phyloP scores from a whole-genome alignment of 202 grass and related monocot species.

The Zoysia matrella region DNA sequence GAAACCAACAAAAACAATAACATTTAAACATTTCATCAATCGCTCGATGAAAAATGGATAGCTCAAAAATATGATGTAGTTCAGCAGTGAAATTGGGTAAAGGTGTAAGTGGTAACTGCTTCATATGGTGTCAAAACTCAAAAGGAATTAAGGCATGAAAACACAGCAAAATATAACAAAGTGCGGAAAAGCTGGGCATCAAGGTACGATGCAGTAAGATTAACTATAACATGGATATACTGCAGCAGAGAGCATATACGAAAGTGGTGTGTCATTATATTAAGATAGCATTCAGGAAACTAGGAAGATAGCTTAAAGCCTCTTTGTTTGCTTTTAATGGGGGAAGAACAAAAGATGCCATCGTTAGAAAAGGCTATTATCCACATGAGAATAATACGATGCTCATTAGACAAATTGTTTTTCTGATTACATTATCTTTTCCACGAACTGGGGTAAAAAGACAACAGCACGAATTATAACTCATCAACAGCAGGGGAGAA shows the following conservation, averaged over 20 bases:
- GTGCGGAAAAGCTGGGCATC: neutral
- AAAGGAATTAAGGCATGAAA: conserved; percentile 28
- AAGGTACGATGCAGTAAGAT: neutral
- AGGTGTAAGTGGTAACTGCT: neutral
- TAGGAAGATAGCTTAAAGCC: neutral
- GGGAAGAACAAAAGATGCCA: conserved; percentile 18
- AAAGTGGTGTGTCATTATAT: conserved; percentile 17
- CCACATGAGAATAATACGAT: conserved; percentile 20
- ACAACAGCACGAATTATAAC: conserved; percentile 10
- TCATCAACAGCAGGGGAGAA: neutral
- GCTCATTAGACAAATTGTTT: neutral
- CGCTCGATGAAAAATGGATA: conserved; percentile 4
- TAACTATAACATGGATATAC: neutral
- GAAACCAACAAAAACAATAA: conserved; percentile 22
- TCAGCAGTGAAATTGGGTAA: neutral
- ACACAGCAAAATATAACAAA: neutral
- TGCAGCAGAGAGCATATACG: conserved; percentile 3
- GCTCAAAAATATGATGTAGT: conserved; percentile 16
- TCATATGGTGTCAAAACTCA: conserved; percentile 17
- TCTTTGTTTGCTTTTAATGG: conserved; percentile 10
- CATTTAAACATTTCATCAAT: conserved; percentile 30
- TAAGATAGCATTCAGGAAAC: conserved; percentile 8
- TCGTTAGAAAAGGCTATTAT: conserved; percentile 17
- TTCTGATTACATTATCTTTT: conserved; percentile 21
- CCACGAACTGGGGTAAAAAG: neutral